Evolutionary conservation across 2,329 filamentous ascomycete species (phyloP), one percentile per base, ranked within the genome.

Genomic region (Pseudogymnoascus sp.): DNA sequence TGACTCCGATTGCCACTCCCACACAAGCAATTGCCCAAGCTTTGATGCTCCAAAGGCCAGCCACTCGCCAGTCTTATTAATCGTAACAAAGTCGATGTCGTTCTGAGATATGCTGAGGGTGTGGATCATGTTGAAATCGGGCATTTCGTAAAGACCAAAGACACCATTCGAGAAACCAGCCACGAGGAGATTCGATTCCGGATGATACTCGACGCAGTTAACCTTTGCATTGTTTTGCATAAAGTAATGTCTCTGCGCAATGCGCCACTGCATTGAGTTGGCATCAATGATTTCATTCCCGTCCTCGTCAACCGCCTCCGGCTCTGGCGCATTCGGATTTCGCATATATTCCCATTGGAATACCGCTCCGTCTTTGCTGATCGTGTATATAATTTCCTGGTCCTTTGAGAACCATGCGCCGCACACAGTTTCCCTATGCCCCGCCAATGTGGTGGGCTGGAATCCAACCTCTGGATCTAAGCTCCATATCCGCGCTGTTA

Each of bases 1-100:
- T 5, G 92, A 97, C 73, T 99, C 95, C 0, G 94, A 99, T 71
- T 97, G 92, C 92, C 95, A 99, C 72, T 99, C 94, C 94, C 94
- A 99, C 3, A 99, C 94, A 3, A 99, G 77, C n/a, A 99, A 79
- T 71, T 99, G 94, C 0, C 95, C 95, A 4, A 96, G 80, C 68
- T 95, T 95, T 1, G 94, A 95, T 0, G 95, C 94, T 12, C 92
- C 94, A 72, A 99, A 96, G 0, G 95, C 95, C 19, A 99, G 77
- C 94, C 94, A 99, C 75, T 97, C 92, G 58, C 94, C 94, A 30
- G 87, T 89, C 71, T 89, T 88, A 75, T 97, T 99, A 70, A 96
- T 90, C 0, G 91, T 90, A 60, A 97, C 90, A 68, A 89, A 91
- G 70, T 97, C 92, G 63, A 99, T 96, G 66, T 95, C 89, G 68